Evolutionary conservation across 2,329 filamentous ascomycete species (phyloP), one percentile per base, ranked within the genome.

Genomic region (Xylariaceae sp.): DNA sequence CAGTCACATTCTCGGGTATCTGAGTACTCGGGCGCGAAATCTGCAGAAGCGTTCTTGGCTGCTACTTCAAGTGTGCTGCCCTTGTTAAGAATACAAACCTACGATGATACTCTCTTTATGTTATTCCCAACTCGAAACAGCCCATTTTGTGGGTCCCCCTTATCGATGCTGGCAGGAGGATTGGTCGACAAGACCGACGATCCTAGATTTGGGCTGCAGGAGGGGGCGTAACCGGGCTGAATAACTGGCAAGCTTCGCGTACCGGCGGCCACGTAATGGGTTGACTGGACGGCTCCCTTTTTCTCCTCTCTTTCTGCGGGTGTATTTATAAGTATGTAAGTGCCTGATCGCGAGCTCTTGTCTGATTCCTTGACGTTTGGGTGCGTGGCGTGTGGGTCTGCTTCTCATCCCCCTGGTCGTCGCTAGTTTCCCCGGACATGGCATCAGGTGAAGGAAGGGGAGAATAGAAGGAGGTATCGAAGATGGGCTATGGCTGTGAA

Each of bases 51-150:
- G 9, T 72, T 15, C 62, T 73, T 57, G 70, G 71, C 70, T 62
- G 69, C 45, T 74, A 76, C 64, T 30, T 68, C 67, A 34, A 69
- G 69, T 34, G 74, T 73, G 69, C 73, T 72, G 69, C 67, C 72
- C 23, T 71, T 30, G 23, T 5, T 30, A 30, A 30, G 23, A 30
- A 30, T 30, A 30, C 23, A 30, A 1, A 30, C 23, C 23, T 30
- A 30, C 23, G 23, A 30, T 30, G 23, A 70, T 18, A 65, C 73
- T 58, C 71, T 35, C 63, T 72, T 7, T 42, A 1, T 30, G 23
- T 30, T 61, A 62, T 73, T n/a, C 70, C 69, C 35, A 51, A 60
- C 57, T 63, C 67, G 39, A 37, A 58, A 17, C 23, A 30, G 23
- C 23, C 23, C 23, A 30, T 60, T 64, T 49, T 64, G 63, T 53